A percentile compares a stretch with the other conserved stretches of the same genome.
phyloP scores from a whole-genome alignment of 208 protist species.

The Trypanosoma rangeli region DNA sequence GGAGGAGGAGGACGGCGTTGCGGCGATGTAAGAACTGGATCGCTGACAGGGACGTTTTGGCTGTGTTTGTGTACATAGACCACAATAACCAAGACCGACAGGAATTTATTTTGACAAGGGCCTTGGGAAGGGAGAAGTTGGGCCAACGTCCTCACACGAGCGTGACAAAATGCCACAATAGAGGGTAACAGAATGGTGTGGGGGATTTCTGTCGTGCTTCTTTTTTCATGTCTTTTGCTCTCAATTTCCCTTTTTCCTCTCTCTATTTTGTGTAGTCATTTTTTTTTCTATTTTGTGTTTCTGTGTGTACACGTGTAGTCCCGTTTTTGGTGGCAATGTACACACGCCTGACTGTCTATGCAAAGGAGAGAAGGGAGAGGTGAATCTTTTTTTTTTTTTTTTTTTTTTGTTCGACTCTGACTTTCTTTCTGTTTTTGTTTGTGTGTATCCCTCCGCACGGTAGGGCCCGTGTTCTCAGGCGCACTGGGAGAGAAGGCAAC shows the following conservation, averaged over 20 bases:
- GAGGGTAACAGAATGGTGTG: neutral
- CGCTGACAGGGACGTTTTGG: slow-evolving; percentile 1
- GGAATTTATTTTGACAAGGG: neutral
- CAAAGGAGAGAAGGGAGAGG: neutral
- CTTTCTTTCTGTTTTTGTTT: neutral
- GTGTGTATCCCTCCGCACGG: neutral
- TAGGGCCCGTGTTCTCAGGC: neutral
- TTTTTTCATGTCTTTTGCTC: neutral
- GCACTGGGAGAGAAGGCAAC: too few species aligned
- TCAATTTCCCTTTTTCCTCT: neutral
- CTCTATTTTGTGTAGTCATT: neutral
- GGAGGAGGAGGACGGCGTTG: slow-evolving; percentile 34
- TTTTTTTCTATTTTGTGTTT: slow-evolving; percentile 4
- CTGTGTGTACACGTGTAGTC: neutral
- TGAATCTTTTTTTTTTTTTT: neutral
- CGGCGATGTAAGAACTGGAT: slow-evolving; percentile 43
- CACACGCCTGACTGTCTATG: neutral
- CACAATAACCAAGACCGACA: neutral
- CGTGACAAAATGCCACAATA: neutral
- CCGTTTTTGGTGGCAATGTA: neutral
- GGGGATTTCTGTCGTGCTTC: neutral
- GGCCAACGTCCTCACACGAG: neutral
- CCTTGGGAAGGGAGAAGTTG: neutral
- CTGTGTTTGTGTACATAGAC: neutral
- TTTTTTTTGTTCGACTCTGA: slow-evolving; percentile 12